Base-by-base conservation (phyloP, 2,329 filamentous ascomycete species). In the Neopestalotiopsis sp. region DNA sequence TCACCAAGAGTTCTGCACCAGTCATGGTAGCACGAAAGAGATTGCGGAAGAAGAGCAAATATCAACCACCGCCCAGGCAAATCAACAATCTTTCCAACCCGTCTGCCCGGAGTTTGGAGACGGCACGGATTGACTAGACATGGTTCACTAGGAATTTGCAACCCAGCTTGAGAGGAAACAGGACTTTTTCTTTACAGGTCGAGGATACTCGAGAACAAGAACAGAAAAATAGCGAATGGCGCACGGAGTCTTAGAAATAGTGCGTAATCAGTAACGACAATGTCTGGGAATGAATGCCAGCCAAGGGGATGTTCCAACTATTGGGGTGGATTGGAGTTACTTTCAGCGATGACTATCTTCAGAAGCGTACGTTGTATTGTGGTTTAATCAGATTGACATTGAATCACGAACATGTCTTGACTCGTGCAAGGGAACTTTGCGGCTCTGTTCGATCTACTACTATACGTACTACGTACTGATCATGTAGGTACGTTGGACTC, bases 1-100 rank as follows among this genome's bases (percentile, higher is more conserved):
- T 99, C 40, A 97, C 94, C 49, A 98, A 98, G 83, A 97, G 94
- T 72, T 97, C 94, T 2, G 94, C 97, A 17, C 96, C 96, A 0
- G 96, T 99, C 70, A 99, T 99, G 96, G 96, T 98, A 45, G 96
- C 96, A 7, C 87, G 96, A 69, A 98, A 97, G 84, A 92, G 93
- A 69, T 86, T 98, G 58, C 88, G 93, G 63, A 97, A 97, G 80
- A 93, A 97, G 82, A 91, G 89, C 79, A 95, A 95, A 79, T 92
- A 92, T 79, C 92, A 92, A 80, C 89, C 89, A 70, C 87, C 89
- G 20, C 89, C 90, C 58, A 90, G 90, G 69, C 89, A 96, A 72
- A 91, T 94, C 71, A 97, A 97, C 80, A 95, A 97, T 74, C 86
- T 97, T 67, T 89, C 87, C 72, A 92, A 91, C 70, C 91, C 92